Percentiles rank a stretch among this genome's conserved stretches.
phyloP scores from a whole-genome alignment of 2,329 filamentous ascomycete genomes.

The Phyllachora maydis region DNA sequence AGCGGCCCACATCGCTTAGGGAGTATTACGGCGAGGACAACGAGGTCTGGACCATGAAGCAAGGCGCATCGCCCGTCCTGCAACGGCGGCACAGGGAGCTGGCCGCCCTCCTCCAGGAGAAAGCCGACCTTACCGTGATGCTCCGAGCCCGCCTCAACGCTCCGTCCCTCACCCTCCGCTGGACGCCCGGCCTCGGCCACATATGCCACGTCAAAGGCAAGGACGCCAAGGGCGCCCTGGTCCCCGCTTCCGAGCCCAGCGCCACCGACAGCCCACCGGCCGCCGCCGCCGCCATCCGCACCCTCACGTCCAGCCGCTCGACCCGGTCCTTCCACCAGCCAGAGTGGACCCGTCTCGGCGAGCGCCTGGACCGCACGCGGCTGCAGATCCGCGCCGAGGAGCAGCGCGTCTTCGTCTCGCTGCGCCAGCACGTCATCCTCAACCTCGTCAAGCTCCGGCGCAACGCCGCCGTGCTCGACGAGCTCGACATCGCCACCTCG shows the following conservation, averaged over 20 bases:
- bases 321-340: constrained; percentile 70
- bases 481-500: constrained; percentile 75
- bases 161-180: constrained; percentile 55
- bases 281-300: constrained; percentile 12
- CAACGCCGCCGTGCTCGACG: constrained; percentile 81
- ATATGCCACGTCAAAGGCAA: constrained; percentile 81
- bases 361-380: constrained; percentile 56
- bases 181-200: constrained; percentile 73
- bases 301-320: constrained; percentile 59
- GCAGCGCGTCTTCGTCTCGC: constrained; percentile 50
- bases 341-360: constrained; percentile 69
- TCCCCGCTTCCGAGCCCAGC: background rate
- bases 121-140: constrained; percentile 32
- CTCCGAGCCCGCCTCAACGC: constrained; percentile 42
- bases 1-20: constrained; percentile 21
- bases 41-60: constrained; percentile 44
- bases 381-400: constrained; percentile 70
- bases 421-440: constrained; percentile 57
- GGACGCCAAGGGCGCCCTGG: constrained; percentile 35
- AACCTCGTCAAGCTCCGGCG: constrained; percentile 73
- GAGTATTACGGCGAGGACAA: constrained; percentile 39
- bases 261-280: constrained; percentile 2
- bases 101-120: constrained; percentile 35
- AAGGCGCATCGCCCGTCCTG: constrained; percentile 45
- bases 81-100: constrained; percentile 48